These are phyloP conservation scores for Podaxis sp. DNA, from an alignment of 768 basidiomycete genomes.

Conservation along the genomic window DNA sequence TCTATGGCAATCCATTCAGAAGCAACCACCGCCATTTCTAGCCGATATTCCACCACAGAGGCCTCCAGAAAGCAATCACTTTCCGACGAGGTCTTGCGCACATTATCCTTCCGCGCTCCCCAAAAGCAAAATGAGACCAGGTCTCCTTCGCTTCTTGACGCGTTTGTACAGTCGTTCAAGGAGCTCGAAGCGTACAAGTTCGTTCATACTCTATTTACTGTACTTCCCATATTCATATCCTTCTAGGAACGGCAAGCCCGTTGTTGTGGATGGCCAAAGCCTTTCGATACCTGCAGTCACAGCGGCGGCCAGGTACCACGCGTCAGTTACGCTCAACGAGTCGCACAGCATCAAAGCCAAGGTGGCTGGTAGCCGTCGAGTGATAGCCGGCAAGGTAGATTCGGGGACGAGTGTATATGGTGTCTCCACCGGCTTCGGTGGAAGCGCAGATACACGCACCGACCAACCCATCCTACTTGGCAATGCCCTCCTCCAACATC, in stretches of 20 bases:
- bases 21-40: conserved; percentile 5
- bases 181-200: conserved; percentile 69
- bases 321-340: conserved; percentile 48
- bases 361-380: conserved; percentile 60
- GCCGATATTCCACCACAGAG: neutral
- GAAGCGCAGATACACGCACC: conserved; percentile 85
- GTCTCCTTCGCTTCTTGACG: conserved; percentile 41
- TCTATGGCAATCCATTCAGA: conserved; percentile 3
- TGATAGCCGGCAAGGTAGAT: conserved; percentile 66
- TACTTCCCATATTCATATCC: conserved; percentile 7
- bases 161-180: conserved; percentile 56
- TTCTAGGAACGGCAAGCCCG: conserved; percentile 55
- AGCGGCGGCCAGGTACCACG: conserved; percentile 67
- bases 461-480: conserved; percentile 71
- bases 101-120: neutral
- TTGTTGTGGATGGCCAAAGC: conserved; percentile 65
- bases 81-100: conserved; percentile 1
- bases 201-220: conserved; percentile 19
- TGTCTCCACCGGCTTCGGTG: conserved; percentile 82
- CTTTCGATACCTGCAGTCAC: conserved; percentile 77
- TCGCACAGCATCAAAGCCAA: conserved; percentile 46
- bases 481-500: conserved; percentile 81
- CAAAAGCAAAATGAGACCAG: conserved; percentile 14
- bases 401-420: conserved; percentile 76
- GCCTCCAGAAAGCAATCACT: neutral